A percentile compares a stretch with the other conserved stretches of the same genome.
Evolutionary conservation across 768 basidiomycete species (phyloP).

Genomic region (Calvatia gigantea): DNA sequence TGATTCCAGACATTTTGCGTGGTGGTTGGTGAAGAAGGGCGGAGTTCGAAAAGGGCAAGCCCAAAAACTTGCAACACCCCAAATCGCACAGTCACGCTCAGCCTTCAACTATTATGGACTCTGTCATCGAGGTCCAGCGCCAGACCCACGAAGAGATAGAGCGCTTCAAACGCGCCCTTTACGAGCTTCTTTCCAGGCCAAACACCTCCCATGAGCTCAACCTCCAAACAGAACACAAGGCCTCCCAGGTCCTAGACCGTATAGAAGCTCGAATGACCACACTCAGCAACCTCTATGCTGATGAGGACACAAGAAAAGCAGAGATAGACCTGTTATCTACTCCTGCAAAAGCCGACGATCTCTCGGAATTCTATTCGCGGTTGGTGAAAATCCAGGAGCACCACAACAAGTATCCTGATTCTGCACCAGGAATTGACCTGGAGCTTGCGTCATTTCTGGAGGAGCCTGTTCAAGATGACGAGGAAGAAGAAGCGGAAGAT

Average conservation of each 20-base stretch:
- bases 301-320: constrained; percentile 66
- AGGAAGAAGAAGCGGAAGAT: constrained; percentile 82
- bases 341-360: constrained; percentile 59
- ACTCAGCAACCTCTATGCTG: constrained; percentile 72
- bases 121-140: constrained; percentile 88
- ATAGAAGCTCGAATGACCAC: constrained; percentile 65
- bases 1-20: constrained; percentile 74
- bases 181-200: constrained; percentile 73
- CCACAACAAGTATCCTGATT: constrained; percentile 93
- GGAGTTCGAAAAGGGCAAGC: constrained; percentile 50
- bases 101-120: constrained; percentile 65
- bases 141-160: constrained; percentile 96
- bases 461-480: constrained; percentile 71
- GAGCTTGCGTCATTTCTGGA: constrained; percentile 82
- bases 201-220: constrained; percentile 57
- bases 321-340: constrained; percentile 65
- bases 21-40: constrained; percentile 42
- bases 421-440: constrained; percentile 73
- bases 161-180: constrained; percentile 84
- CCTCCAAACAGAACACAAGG: constrained; percentile 83
- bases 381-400: constrained; percentile 96
- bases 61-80: neutral
- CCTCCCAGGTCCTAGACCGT: constrained; percentile 84
- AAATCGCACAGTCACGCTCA: constrained; percentile 6
- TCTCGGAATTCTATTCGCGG: constrained; percentile 94